Percentiles rank a stretch among this genome's conserved stretches.
Conservation (phyloP, 352 stramenopile genomes). For the Peronospora farinosa region DNA sequence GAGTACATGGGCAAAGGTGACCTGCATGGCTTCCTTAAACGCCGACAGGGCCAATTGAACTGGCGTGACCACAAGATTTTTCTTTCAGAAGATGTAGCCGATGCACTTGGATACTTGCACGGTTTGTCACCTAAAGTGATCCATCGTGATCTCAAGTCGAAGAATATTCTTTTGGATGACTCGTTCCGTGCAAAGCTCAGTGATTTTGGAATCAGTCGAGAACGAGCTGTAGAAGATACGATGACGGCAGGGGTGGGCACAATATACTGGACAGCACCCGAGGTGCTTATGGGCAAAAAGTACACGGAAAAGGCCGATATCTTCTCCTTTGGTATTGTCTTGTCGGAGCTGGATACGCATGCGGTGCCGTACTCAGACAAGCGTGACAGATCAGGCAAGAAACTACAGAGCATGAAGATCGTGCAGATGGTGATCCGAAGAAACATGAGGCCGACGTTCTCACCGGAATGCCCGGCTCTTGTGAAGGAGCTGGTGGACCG, state of each 20-base stretch:
- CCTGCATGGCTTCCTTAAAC: conserved; percentile 66
- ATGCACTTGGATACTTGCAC: conserved; percentile 70
- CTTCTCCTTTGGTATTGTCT: conserved; percentile 78
- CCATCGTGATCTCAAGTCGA: conserved; percentile 73
- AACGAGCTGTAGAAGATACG: conserved; percentile 71
- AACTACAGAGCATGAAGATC: conserved; percentile 81
- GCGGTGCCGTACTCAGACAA: conserved; percentile 78
- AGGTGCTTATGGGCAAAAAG: conserved; percentile 78
- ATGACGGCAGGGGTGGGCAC: conserved; percentile 79
- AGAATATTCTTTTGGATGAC: conserved; percentile 71
- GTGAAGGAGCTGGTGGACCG: conserved; percentile 56
- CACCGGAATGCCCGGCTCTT: conserved; percentile 36
- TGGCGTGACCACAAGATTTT: conserved; percentile 74
- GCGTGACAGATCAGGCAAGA: conserved; percentile 58
- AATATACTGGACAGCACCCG: conserved; percentile 79
- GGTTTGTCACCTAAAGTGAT: conserved; percentile 70
- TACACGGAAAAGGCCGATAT: conserved; percentile 84
- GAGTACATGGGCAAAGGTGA: conserved; percentile 83
- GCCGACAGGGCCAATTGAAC: conserved; percentile 55
- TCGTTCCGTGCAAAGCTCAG: conserved; percentile 58
- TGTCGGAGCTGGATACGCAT: conserved; percentile 77
- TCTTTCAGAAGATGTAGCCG: conserved; percentile 61
- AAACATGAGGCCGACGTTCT: conserved; percentile 62
- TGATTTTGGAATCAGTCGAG: conserved; percentile 74
- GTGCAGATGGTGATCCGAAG: conserved; percentile 76